phyloP scores from a whole-genome alignment of 306 rosid species.

The Inga leiocalycina region DNA sequence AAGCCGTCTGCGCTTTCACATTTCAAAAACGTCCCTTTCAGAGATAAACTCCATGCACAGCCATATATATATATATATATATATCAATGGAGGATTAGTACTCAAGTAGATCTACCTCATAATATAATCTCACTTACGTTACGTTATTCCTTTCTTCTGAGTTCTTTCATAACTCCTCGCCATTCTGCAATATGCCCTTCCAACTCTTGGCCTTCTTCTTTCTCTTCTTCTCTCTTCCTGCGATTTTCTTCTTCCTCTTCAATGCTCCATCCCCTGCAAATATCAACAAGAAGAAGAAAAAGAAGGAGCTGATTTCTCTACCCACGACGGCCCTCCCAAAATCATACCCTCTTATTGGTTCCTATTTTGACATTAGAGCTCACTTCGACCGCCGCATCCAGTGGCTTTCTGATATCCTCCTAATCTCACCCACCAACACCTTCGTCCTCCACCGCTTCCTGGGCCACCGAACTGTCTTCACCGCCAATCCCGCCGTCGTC shows the following conservation, averaged over 20 bases:
- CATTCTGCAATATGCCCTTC: not conserved
- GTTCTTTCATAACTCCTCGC: not conserved
- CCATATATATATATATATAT: too few species aligned
- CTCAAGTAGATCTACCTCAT: not conserved
- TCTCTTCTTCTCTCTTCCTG: not conserved
- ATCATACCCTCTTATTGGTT: not conserved
- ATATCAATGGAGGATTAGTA: not conserved
- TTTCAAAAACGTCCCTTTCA: too few species aligned
- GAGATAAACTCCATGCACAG: too few species aligned
- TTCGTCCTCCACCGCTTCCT: not conserved
- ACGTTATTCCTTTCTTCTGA: not conserved
- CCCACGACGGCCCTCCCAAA: not conserved
- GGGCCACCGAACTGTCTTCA: not conserved
- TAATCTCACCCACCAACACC: not conserved
- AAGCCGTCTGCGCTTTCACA: too few species aligned
- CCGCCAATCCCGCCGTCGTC: not conserved
- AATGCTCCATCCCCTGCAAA: not conserved
- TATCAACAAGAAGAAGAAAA: not conserved
- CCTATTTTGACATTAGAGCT: not conserved
- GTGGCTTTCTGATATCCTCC: not conserved
- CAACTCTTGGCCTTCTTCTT: not conserved
- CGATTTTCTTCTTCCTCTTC: not conserved
- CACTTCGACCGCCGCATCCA: not conserved
- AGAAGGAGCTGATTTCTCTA: not conserved
- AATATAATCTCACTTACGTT: not conserved